Percentiles rank a stretch among this genome's conserved stretches.
These are phyloP conservation scores for Solanum bulbocastanum DNA, from an alignment of 257 asterid genomes.

Conservation along the genomic window DNA sequence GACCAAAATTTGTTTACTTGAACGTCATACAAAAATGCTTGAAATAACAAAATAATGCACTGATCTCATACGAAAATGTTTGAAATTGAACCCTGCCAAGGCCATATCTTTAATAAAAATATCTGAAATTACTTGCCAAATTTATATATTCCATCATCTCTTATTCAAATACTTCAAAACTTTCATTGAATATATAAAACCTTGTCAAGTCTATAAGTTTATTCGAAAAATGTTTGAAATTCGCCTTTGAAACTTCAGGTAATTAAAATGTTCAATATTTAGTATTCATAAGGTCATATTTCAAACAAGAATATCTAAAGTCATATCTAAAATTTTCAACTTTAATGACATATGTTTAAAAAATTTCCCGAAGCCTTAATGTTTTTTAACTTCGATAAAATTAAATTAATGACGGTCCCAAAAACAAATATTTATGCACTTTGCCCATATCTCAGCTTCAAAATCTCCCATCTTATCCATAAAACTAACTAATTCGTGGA, in stretches of 20 bases:
- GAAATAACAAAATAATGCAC: neutral
- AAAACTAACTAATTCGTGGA: neutral
- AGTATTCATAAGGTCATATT: too few species aligned
- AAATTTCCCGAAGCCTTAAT: neutral
- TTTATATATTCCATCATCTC: neutral
- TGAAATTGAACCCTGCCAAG: neutral
- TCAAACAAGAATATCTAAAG: neutral
- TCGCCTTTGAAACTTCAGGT: neutral
- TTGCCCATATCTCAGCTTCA: neutral
- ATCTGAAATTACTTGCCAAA: neutral
- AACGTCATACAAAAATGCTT: neutral
- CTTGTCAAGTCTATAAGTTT: neutral
- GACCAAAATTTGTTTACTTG: neutral
- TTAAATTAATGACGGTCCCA: neutral
- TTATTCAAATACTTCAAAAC: neutral
- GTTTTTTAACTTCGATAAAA: neutral
- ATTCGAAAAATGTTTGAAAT: neutral
- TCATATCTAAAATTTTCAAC: neutral
- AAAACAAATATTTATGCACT: neutral
- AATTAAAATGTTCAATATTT: neutral
- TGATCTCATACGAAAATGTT: neutral
- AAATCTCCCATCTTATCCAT: neutral
- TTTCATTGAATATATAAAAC: neutral
- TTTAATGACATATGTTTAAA: neutral
- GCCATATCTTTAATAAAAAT: neutral